Conservation (phyloP, 192 early-diverging fungal species). For the Rhizophlyctis rosea region DNA sequence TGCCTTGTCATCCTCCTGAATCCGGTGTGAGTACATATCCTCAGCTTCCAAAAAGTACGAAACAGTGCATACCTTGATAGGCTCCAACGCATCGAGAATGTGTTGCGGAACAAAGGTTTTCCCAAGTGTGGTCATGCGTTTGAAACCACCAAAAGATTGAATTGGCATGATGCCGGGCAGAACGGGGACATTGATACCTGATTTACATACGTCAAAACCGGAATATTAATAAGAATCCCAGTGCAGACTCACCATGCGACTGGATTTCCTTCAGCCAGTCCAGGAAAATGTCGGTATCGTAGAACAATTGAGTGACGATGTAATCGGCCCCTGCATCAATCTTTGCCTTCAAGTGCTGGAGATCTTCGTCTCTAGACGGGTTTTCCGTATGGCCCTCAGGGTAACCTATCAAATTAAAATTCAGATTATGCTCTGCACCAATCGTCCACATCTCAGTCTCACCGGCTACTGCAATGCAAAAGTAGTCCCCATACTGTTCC, state of each 20-base stretch:
- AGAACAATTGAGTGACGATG: conserved; percentile 94
- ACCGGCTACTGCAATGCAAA: conserved; percentile 94
- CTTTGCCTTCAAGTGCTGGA: conserved; percentile 80
- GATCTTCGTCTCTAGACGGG: conserved; percentile 69
- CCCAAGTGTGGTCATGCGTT: conserved; percentile 84
- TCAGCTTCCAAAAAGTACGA: background rate
- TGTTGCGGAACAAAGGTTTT: conserved; percentile 84
- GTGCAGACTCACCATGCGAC: conserved; percentile 51
- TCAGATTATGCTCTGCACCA: background rate
- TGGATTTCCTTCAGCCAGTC: conserved; percentile 75
- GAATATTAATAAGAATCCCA: background rate
- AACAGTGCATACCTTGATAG: conserved; percentile 66
- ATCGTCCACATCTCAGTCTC: background rate
- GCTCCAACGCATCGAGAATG: conserved; percentile 81
- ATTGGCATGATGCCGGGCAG: conserved; percentile 98
- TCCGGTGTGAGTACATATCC: background rate
- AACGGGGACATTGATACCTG: conserved; percentile 57
- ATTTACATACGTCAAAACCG: background rate
- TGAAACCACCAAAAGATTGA: conserved; percentile 89
- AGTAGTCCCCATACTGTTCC: conserved; percentile 85
- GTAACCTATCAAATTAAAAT: conserved; percentile 40
- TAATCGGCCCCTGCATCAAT: conserved; percentile 90
- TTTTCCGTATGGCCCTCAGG: conserved; percentile 92
- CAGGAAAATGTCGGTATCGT: conserved; percentile 84
- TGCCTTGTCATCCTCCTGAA: conserved; percentile 87